phyloP scores from a whole-genome alignment of 2,329 filamentous ascomycete genomes.

The Thielaviopsis punctulata region DNA sequence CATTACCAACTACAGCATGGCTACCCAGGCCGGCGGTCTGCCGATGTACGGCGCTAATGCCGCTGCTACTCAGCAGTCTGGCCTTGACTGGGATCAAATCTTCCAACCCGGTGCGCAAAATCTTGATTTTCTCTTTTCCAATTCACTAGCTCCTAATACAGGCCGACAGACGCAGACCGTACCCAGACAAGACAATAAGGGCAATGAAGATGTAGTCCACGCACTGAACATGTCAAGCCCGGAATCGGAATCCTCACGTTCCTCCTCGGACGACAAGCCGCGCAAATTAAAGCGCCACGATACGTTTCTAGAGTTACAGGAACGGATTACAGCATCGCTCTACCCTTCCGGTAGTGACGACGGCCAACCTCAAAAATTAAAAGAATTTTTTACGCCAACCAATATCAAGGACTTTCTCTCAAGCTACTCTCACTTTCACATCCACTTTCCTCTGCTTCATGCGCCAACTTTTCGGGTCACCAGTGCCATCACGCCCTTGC shows the following conservation, averaged over 20 bases:
- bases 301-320: constrained; percentile 36
- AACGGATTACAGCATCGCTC: constrained; percentile 39
- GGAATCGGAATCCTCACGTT: constrained; percentile 20
- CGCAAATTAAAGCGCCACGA: constrained; percentile 26
- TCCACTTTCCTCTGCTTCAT: constrained; percentile 57
- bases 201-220: constrained; percentile 31
- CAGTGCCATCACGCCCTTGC: constrained; percentile 47
- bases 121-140: constrained; percentile 33
- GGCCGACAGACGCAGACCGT: constrained; percentile 46
- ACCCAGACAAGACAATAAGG: constrained; percentile 49
- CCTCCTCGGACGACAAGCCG: constrained; percentile 33
- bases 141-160: constrained; percentile 47
- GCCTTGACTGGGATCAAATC: constrained; percentile 63
- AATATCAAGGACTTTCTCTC: constrained; percentile 56
- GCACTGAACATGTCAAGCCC: constrained; percentile 12
- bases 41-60: constrained; percentile 43
- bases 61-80: constrained; percentile 42
- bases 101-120: constrained; percentile 57
- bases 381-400: constrained; percentile 46
- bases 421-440: constrained; percentile 54
- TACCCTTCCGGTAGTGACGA: constrained; percentile 33
- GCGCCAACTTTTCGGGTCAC: constrained; percentile 52
- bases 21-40: constrained; percentile 38
- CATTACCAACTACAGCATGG: constrained; percentile 47
- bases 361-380: constrained; percentile 34